These are phyloP conservation scores for Marchantia paleacea DNA, from an alignment of 225 moss, liverwort and hornwort genomes.

Conservation along the genomic window DNA sequence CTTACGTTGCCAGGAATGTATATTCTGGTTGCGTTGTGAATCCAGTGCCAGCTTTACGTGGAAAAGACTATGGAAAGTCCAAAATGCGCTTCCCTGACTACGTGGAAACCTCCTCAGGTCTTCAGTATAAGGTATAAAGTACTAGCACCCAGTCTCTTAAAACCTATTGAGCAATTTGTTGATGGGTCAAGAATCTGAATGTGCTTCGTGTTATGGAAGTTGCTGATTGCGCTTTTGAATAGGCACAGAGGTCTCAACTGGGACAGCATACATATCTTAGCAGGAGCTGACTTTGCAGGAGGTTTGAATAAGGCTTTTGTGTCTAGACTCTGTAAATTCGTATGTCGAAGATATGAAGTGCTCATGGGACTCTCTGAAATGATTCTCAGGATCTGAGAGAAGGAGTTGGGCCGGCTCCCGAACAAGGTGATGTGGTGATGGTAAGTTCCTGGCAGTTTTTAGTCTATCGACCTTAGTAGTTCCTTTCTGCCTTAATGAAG, in stretches of 20 bases:
- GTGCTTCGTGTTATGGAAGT: no score
- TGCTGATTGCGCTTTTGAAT: background rate
- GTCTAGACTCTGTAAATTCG: background rate
- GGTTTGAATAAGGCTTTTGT: background rate
- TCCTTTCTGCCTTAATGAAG: background rate
- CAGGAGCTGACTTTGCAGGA: background rate
- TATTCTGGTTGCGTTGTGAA: slow-evolving; percentile 48
- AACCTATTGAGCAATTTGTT: background rate
- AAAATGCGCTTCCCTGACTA: slow-evolving; percentile 94
- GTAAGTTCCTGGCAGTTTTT: slow-evolving; percentile 36
- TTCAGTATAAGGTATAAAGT: slow-evolving; percentile 78
- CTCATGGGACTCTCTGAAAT: slow-evolving; percentile 3
- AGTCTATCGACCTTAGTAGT: background rate
- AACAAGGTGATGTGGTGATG: slow-evolving; percentile 78
- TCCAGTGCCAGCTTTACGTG: slow-evolving; percentile 91
- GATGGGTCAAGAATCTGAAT: no score
- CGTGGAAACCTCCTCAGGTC: slow-evolving; percentile 69
- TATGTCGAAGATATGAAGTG: background rate
- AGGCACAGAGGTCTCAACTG: background rate
- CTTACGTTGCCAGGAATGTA: slow-evolving; percentile 50
- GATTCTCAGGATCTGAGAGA: slow-evolving; percentile 76
- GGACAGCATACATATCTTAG: background rate
- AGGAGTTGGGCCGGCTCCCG: slow-evolving; percentile 66
- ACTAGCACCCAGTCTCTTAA: background rate
- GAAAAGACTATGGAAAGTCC: slow-evolving; percentile 98